Evolutionary conservation across 164 flowering plant species (phyloP).

Genomic region (Tetracentron sinense): DNA sequence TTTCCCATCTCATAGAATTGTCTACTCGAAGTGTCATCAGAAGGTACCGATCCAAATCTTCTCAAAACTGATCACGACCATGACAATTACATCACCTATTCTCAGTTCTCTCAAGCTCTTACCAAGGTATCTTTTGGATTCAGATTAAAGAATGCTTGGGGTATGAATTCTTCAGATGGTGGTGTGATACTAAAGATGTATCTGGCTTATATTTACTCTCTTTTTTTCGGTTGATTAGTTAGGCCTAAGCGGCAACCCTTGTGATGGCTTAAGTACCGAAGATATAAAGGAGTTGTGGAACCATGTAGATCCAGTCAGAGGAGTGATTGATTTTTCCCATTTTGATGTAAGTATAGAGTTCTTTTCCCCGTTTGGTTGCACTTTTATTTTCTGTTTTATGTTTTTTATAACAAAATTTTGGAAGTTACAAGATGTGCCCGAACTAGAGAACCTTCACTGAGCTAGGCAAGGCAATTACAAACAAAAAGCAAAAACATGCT

Average conservation of each 20-base stretch:
- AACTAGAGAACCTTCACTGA: too few species aligned
- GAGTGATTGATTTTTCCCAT: constrained; percentile 9
- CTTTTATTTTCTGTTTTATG: too few species aligned
- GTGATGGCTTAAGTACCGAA: constrained; percentile 16
- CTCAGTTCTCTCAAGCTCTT: constrained; percentile 18
- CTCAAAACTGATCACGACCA: not conserved
- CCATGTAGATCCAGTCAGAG: constrained; percentile 12
- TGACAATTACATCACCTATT: constrained; percentile 15
- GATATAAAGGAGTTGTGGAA: constrained; percentile 26
- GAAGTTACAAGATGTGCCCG: too few species aligned
- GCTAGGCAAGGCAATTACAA: too few species aligned
- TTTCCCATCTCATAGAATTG: constrained; percentile 8
- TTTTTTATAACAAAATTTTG: too few species aligned
- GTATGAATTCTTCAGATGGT: not conserved
- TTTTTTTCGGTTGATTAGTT: constrained; percentile 15
- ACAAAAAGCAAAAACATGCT: too few species aligned
- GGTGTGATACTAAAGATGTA: not conserved
- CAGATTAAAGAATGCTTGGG: not conserved
- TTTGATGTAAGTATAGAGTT: constrained; percentile 7
- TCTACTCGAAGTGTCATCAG: constrained; percentile 1
- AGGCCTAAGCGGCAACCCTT: constrained; percentile 7
- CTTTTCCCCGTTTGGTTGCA: too few species aligned
- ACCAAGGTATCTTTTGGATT: constrained; percentile 13
- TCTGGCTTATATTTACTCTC: not conserved
- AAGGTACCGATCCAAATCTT: not conserved